A percentile compares a stretch with the other conserved stretches of the same genome.
Conservation (phyloP, 495 filamentous ascomycete genomes). For the Penicillium egyptiacum region DNA sequence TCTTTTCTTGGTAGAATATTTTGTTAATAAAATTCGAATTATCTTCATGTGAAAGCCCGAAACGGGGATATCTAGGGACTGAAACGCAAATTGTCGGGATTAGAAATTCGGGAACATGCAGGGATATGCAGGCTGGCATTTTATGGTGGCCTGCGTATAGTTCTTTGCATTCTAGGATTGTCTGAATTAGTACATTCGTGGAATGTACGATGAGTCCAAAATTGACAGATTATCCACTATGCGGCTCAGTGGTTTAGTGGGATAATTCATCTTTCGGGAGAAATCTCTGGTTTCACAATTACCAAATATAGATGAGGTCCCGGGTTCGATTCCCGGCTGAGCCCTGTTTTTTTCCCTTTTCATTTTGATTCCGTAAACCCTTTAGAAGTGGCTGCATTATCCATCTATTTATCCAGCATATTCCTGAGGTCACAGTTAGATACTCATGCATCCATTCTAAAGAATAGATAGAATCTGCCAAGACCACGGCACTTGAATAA, state of each 20-base stretch:
- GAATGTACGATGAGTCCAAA: background rate
- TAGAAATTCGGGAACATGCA: background rate
- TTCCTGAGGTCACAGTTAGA: too few species aligned
- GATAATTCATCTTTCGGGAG: conserved; percentile 1
- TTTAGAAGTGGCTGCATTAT: too few species aligned
- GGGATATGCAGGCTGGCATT: background rate
- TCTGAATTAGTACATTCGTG: background rate
- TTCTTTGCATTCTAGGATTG: too few species aligned
- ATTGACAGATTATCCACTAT: background rate
- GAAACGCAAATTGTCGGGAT: background rate
- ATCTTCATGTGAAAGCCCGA: background rate
- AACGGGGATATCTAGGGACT: background rate
- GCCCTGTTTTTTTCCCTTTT: background rate
- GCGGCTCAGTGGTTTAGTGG: conserved; percentile 2
- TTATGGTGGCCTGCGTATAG: background rate
- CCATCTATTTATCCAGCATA: too few species aligned
- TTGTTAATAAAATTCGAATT: background rate
- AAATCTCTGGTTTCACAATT: background rate
- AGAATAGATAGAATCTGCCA: too few species aligned
- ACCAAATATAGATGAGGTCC: background rate
- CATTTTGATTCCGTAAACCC: too few species aligned
- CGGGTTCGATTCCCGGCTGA: conserved; percentile 2
- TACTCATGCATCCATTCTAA: too few species aligned
- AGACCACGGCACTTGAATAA: too few species aligned
- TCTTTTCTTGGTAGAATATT: too few species aligned